Conservation (phyloP, 108 stramenopile species). For the Conticribra guillardii region DNA sequence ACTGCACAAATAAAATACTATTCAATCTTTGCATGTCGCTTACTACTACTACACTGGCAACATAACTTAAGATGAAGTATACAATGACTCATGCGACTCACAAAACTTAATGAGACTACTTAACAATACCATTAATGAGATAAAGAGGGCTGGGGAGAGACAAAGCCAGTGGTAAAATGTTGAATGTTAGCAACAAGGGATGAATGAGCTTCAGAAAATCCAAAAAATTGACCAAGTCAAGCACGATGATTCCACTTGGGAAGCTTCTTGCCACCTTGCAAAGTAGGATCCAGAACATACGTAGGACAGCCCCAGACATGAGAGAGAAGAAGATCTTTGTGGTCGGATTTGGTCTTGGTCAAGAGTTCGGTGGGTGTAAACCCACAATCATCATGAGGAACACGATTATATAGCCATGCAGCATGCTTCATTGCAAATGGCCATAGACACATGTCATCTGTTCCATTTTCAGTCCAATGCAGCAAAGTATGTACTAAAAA, state of each 20-base stretch:
- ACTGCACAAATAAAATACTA: too few species aligned
- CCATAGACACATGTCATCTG: conserved; percentile 17
- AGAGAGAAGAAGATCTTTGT: conserved; percentile 16
- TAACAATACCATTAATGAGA: too few species aligned
- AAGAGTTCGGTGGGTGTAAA: conserved; percentile 21
- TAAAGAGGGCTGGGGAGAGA: conserved; percentile 5
- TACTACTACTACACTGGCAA: too few species aligned
- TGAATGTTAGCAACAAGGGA: conserved; percentile 16
- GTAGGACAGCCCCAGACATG: conserved; percentile 42
- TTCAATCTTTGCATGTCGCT: too few species aligned
- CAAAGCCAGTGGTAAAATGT: conserved; percentile 23
- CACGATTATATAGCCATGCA: conserved; percentile 23
- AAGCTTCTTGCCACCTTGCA: conserved; percentile 4
- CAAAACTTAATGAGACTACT: too few species aligned
- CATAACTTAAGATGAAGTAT: too few species aligned
- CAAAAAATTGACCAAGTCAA: conserved; percentile 28
- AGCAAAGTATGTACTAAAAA: conserved; percentile 49
- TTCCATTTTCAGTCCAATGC: conserved; percentile 35
- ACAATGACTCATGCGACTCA: too few species aligned
- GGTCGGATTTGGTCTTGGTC: conserved; percentile 1
- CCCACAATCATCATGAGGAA: conserved; percentile 21
- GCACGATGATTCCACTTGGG: conserved; percentile 28
- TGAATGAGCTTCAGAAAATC: conserved; percentile 1
- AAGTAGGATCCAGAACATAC: conserved; percentile 23
- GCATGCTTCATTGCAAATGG: conserved; percentile 32